Percentiles rank a stretch among this genome's conserved stretches.
Evolutionary conservation across 2,329 filamentous ascomycete species (phyloP).

Genomic region (Talaromyces sp.): DNA sequence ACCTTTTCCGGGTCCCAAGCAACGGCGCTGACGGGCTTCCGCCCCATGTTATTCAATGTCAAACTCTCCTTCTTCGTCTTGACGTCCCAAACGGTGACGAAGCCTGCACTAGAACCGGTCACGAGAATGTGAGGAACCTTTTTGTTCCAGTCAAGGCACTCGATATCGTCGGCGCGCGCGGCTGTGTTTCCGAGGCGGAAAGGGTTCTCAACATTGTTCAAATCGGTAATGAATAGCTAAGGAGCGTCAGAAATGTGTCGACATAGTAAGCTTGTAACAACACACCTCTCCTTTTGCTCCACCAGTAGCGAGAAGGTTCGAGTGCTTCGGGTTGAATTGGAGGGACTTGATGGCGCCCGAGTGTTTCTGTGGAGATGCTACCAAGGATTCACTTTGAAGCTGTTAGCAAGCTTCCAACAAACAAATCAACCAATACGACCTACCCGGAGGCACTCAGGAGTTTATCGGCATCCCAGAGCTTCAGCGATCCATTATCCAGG

Average conservation of each 20-base stretch:
- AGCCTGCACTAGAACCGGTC: constrained; percentile 85
- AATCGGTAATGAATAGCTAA: constrained; percentile 81
- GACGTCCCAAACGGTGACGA: constrained; percentile 97
- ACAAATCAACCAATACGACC: constrained; percentile 13
- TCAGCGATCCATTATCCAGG: constrained; percentile 86
- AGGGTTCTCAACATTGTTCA: constrained; percentile 81
- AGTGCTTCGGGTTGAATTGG: constrained; percentile 91
- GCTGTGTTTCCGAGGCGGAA: constrained; percentile 84
- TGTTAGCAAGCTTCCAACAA: constrained; percentile 5
- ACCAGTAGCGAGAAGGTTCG: constrained; percentile 85
- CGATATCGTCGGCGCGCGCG: constrained; percentile 87
- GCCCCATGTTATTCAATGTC: constrained; percentile 80
- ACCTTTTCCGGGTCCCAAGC: constrained; percentile 93
- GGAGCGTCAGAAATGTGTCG: neutral
- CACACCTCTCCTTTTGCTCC: constrained; percentile 79
- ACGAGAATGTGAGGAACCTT: constrained; percentile 95
- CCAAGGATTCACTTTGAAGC: constrained; percentile 60
- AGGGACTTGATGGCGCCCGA: constrained; percentile 87
- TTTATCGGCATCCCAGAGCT: constrained; percentile 85
- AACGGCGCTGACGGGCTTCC: constrained; percentile 90
- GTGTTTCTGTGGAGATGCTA: constrained; percentile 84
- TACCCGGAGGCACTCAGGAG: constrained; percentile 49
- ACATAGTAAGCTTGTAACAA: neutral
- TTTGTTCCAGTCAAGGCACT: constrained; percentile 96
- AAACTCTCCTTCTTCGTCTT: constrained; percentile 97